phyloP scores from a whole-genome alignment of 2,329 filamentous ascomycete genomes.

The Remersonia thermophila region DNA sequence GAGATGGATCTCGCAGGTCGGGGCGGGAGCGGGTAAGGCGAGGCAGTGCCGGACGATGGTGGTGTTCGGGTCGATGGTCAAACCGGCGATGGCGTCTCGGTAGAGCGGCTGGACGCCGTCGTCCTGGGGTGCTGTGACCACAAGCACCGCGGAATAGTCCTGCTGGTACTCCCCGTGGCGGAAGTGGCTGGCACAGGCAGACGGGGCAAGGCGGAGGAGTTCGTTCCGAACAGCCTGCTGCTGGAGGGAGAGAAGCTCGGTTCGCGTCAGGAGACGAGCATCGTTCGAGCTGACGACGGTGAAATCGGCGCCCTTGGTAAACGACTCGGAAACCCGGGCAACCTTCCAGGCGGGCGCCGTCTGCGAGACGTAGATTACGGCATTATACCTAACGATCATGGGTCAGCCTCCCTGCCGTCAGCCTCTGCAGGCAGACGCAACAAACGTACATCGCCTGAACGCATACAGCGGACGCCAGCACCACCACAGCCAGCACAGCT shows the following conservation, averaged over 20 bases:
- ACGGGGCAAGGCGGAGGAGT: conserved; percentile 22
- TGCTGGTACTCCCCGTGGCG: conserved; percentile 20
- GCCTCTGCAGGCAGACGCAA: too few relatives aligned
- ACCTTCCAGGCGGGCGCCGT: conserved; percentile 23
- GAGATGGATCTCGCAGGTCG: conserved; percentile 30
- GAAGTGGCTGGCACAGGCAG: conserved; percentile 23
- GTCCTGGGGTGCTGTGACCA: conserved; percentile 21
- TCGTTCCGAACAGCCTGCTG: conserved; percentile 19
- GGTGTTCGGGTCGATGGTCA: conserved; percentile 16
- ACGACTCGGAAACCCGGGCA: conserved; percentile 25
- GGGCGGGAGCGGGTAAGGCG: conserved; percentile 14
- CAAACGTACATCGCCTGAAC: conserved; percentile 38
- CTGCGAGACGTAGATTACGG: conserved; percentile 33
- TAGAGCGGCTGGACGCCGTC: conserved; percentile 24
- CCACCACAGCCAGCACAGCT: conserved; percentile 25
- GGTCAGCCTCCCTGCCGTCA: too few relatives aligned
- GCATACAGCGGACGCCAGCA: conserved; percentile 30
- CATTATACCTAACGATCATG: conserved; percentile 33
- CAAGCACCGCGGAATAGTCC: conserved; percentile 23
- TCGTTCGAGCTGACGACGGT: conserved; percentile 25
- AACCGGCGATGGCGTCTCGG: conserved; percentile 2
- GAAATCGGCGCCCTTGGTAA: conserved; percentile 26
- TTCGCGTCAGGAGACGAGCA: conserved; percentile 22
- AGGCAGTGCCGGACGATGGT: conserved; percentile 23
- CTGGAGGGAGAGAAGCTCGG: conserved; percentile 26